A percentile compares a stretch with the other conserved stretches of the same genome.
Evolutionary conservation across 768 basidiomycete species (phyloP).

Genomic region (Russula compacta): DNA sequence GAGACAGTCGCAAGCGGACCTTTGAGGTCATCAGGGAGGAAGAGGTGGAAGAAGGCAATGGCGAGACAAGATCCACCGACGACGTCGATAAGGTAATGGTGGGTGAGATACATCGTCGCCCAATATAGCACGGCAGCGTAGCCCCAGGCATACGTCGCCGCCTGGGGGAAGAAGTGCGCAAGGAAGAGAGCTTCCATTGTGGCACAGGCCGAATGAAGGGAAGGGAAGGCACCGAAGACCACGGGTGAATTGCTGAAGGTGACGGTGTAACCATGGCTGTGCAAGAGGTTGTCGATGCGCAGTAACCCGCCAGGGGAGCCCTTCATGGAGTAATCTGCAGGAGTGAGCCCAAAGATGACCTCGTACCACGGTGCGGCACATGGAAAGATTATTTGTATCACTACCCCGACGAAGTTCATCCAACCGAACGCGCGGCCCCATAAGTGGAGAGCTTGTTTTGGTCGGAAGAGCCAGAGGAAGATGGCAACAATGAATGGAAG

Average conservation of each 20-base stretch:
- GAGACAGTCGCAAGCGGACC: slow-evolving; percentile 46
- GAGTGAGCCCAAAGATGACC: slow-evolving; percentile 90
- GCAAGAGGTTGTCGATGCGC: slow-evolving; percentile 85
- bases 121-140: slow-evolving; percentile 88
- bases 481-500: slow-evolving; percentile 81
- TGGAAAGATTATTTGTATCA: slow-evolving; percentile 82
- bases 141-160: slow-evolving; percentile 59
- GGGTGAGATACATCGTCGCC: slow-evolving; percentile 98
- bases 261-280: slow-evolving; percentile 62
- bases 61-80: slow-evolving; percentile 90
- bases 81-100: slow-evolving; percentile 98
- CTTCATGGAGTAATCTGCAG: slow-evolving; percentile 84
- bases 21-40: slow-evolving; percentile 74
- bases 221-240: slow-evolving; percentile 95
- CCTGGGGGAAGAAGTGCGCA: slow-evolving; percentile 86
- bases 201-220: slow-evolving; percentile 82
- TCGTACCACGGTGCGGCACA: slow-evolving; percentile 98
- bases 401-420: slow-evolving; percentile 83
- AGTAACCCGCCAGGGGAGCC: slow-evolving; percentile 91
- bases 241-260: slow-evolving; percentile 83
- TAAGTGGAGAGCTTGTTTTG: slow-evolving; percentile 67
- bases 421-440: slow-evolving; percentile 89
- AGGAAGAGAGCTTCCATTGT: slow-evolving; percentile 91
- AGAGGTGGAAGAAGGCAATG: slow-evolving; percentile 77
- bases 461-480: slow-evolving; percentile 83